These are phyloP conservation scores for Yamagishiella unicocca DNA, from an alignment of 139 green algal genomes.

Conservation along the genomic window DNA sequence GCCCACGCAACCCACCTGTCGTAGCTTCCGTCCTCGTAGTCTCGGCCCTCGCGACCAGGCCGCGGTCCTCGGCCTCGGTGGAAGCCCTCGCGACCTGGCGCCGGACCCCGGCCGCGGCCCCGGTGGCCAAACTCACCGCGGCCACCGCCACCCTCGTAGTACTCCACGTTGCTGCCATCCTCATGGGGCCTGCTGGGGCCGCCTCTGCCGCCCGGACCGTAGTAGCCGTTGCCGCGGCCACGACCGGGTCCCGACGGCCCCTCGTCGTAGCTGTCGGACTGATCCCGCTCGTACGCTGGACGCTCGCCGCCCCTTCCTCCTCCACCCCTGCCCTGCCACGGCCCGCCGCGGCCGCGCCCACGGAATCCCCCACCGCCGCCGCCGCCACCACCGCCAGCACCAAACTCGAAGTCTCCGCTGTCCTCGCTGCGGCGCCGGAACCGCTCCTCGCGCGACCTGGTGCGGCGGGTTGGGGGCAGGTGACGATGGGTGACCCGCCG, in stretches of 20 bases:
- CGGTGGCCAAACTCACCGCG: slow-evolving; percentile 9
- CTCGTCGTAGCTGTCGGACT: neutral
- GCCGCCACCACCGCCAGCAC: neutral
- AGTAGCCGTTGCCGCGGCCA: neutral
- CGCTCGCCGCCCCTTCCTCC: neutral
- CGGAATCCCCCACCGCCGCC: slow-evolving; percentile 8
- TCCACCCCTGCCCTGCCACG: slow-evolving; percentile 19
- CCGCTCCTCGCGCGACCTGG: neutral
- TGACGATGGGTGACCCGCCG: neutral
- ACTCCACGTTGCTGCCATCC: neutral
- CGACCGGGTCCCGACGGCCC: neutral
- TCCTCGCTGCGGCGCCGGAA: neutral
- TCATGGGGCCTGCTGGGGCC: neutral
- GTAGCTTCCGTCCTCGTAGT: slow-evolving; percentile 20
- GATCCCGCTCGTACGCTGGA: slow-evolving; percentile 17
- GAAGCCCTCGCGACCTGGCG: neutral
- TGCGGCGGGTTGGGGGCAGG: neutral
- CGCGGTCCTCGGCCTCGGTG: neutral
- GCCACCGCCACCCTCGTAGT: slow-evolving; percentile 5
- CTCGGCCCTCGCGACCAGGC: neutral
- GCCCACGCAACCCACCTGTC: slow-evolving; percentile 11
- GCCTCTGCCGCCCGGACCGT: neutral
- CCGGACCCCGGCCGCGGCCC: slow-evolving; percentile 19
- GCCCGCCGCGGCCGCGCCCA: slow-evolving; percentile 22
- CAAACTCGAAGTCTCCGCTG: neutral